Base-by-base conservation (phyloP, 2,329 filamentous ascomycete species). In the Monosporascus ibericus region DNA sequence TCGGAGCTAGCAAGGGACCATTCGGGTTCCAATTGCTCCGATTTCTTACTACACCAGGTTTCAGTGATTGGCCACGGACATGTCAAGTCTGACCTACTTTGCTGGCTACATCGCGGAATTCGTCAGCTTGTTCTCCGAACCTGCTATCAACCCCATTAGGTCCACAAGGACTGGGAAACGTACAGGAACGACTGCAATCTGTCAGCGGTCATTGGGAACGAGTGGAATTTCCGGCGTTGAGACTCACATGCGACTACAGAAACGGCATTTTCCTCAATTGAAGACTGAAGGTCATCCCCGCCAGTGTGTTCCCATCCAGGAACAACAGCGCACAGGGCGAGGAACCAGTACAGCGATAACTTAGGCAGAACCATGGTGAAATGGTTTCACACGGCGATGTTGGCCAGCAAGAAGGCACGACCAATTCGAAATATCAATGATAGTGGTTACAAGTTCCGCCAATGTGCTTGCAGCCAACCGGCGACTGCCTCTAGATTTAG, bases 11-110 rank as follows among this genome's bases (percentile, higher is more conserved):
- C 57, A 6, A 52, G 27, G 3, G 46, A 42, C 62, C 61, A 64
- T 56, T 60, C 57, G 15, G 44, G 49, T 44, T 64, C 59, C 15
- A 61, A 46, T 34, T 55, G 25, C 48, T 54, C 51, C 1, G 58
- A 52, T 44, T 52, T 60, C 34, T 59, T 57, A 17, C 61, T 63
- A 42, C 22, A 37, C 9, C 38, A 18, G 25, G 36, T 8, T 2
- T 52, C 18, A 54, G 50, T 34, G 39, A 3, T 37, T 38, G 18
- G 2, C 9, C 5, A 27, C 3, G 11, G 2, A n/a, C 1, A 11
- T 36, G 17, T 15, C 18, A 37, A 4, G 4, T 17, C 5, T 24
- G 30, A 52, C 55, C 44, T 11, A 56, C 57, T 58, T 55, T 6
- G 52, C 52, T 27, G 53, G 40, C 57, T 58, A 44, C n/a, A 40